phyloP scores from a whole-genome alignment of 2,329 filamentous ascomycete species.

The Pseudocercospora cruenta region DNA sequence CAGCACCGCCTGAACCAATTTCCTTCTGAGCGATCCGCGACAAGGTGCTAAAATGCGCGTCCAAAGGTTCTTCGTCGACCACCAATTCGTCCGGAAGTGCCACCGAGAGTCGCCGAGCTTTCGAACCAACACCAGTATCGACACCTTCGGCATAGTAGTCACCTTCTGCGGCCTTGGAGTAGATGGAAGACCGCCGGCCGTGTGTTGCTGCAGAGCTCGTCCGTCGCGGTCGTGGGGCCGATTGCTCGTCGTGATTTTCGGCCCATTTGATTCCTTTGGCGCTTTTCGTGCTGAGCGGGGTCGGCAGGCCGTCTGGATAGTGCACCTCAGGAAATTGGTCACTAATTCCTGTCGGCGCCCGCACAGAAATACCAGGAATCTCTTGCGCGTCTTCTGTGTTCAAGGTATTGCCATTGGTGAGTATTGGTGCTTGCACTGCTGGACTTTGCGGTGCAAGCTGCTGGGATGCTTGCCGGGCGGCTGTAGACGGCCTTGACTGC shows the following conservation, averaged over 20 bases:
- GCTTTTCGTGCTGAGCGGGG: slow-evolving; percentile 25
- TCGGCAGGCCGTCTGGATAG: slow-evolving; percentile 26
- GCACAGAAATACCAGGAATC: slow-evolving; percentile 11
- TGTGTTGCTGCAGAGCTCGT: slow-evolving; percentile 34
- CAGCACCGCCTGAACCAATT: slow-evolving; percentile 80
- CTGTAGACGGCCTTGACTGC: slow-evolving; percentile 15
- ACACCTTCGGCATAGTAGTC: slow-evolving; percentile 36
- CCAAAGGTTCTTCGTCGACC: slow-evolving; percentile 49
- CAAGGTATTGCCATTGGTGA: slow-evolving; percentile 13
- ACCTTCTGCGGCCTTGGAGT: slow-evolving; percentile 33
- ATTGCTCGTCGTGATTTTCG: slow-evolving; percentile 20
- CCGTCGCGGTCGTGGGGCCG: slow-evolving; percentile 26
- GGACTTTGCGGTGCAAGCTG: slow-evolving; percentile 2
- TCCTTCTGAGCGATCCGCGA: slow-evolving; percentile 73
- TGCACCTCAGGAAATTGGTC: slow-evolving; percentile 21
- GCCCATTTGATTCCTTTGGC: slow-evolving; percentile 31
- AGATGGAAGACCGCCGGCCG: slow-evolving; percentile 38
- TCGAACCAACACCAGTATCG: slow-evolving; percentile 39
- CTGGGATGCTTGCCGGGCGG: slow-evolving; percentile 11
- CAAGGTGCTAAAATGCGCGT: slow-evolving; percentile 60
- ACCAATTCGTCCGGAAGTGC: slow-evolving; percentile 35
- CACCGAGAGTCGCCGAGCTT: slow-evolving; percentile 40
- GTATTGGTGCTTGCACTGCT: slow-evolving; percentile 8
- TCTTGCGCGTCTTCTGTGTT: not conserved
- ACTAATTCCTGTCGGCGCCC: slow-evolving; percentile 17